These are phyloP conservation scores for Cyclotella sp. DNA, from an alignment of 108 stramenopile species.

Conservation along the genomic window DNA sequence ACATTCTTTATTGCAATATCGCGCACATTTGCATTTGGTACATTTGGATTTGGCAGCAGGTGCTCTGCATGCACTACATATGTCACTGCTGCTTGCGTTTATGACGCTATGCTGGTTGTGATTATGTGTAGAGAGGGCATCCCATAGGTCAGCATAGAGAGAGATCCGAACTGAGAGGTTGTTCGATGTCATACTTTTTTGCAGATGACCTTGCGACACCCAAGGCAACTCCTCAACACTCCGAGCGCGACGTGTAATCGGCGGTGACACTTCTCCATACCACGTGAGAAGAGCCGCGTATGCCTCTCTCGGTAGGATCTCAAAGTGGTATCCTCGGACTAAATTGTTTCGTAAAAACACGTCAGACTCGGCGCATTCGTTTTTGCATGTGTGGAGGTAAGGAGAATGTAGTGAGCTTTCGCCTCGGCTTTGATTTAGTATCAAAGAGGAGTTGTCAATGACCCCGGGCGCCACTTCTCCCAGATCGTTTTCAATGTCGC, in stretches of 20 bases:
- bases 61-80: slow-evolving; percentile 64
- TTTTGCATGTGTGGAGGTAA: slow-evolving; percentile 5
- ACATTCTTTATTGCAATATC: slow-evolving; percentile 68
- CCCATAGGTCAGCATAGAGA: slow-evolving; percentile 33
- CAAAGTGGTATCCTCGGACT: slow-evolving; percentile 85
- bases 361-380: neutral
- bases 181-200: neutral
- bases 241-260: slow-evolving; percentile 58
- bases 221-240: slow-evolving; percentile 13
- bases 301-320: slow-evolving; percentile 81
- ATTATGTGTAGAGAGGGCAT: neutral
- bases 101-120: neutral
- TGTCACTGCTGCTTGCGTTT: neutral
- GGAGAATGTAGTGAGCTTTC: slow-evolving; percentile 4
- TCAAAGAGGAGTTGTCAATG: slow-evolving; percentile 70
- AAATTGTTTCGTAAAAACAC: slow-evolving; percentile 55
- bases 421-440: slow-evolving; percentile 17
- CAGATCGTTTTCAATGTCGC: slow-evolving; percentile 8
- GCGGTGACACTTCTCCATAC: slow-evolving; percentile 76
- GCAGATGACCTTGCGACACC: neutral
- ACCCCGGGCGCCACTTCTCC: slow-evolving; percentile 41
- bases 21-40: slow-evolving; percentile 51
- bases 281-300: slow-evolving; percentile 70
- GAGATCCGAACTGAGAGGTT: slow-evolving; percentile 3
- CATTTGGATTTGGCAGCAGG: slow-evolving; percentile 57